phyloP scores from a whole-genome alignment of 805 yeast genomes.

The Kuraishia hungarica region DNA sequence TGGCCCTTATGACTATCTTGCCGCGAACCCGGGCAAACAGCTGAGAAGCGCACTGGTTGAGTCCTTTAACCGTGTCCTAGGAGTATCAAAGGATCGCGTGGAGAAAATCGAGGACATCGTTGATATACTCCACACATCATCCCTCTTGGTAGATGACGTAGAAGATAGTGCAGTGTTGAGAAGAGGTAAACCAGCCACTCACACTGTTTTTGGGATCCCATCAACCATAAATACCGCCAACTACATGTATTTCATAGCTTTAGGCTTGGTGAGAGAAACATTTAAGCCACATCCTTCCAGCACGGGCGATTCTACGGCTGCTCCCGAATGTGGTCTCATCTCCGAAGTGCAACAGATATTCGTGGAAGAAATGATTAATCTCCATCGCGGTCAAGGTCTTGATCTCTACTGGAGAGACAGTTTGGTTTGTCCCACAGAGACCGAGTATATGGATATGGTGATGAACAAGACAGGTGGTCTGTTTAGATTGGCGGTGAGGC shows the following conservation, averaged over 20 bases:
- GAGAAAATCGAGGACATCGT: constrained; percentile 35
- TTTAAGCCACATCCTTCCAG: neutral
- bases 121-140: constrained; percentile 57
- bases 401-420: constrained; percentile 86
- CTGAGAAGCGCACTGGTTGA: constrained; percentile 38
- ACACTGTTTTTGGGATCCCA: constrained; percentile 67
- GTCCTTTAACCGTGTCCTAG: constrained; percentile 44
- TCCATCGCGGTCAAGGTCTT: constrained; percentile 86
- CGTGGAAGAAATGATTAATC: constrained; percentile 65
- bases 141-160: constrained; percentile 75
- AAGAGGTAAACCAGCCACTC: constrained; percentile 77
- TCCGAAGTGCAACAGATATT: constrained; percentile 27
- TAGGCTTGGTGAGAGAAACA: neutral
- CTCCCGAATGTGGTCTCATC: constrained; percentile 1
- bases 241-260: constrained; percentile 69
- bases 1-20: constrained; percentile 44
- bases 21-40: constrained; percentile 47
- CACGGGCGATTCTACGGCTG: neutral
- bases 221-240: constrained; percentile 78
- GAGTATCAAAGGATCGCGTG: constrained; percentile 30
- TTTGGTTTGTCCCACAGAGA: constrained; percentile 45
- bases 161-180: constrained; percentile 71
- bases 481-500: constrained; percentile 62
- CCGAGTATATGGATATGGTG: constrained; percentile 72
- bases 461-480: constrained; percentile 86